Evolutionary conservation across 495 filamentous ascomycete species (phyloP).

Genomic region (Margaritispora aquatica): DNA sequence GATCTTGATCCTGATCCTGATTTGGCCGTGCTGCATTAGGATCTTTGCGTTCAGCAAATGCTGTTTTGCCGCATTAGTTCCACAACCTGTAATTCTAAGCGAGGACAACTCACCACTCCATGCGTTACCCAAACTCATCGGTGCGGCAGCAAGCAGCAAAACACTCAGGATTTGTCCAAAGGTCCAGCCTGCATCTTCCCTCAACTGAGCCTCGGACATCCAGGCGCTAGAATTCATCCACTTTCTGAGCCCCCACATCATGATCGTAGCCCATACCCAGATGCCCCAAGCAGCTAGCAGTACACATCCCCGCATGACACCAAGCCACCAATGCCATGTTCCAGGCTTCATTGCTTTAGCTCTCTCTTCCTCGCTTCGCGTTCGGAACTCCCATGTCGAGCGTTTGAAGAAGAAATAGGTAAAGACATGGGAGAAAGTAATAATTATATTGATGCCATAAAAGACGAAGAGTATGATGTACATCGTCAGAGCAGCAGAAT

Average conservation of each 20-base stretch:
- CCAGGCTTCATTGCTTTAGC: not conserved
- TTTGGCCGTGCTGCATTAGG: not conserved
- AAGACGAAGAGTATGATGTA: slow-evolving; percentile 3
- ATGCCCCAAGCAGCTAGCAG: not conserved
- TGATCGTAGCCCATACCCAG: slow-evolving; percentile 1
- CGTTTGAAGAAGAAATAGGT: not conserved
- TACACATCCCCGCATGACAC: not conserved
- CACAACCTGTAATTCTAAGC: not conserved
- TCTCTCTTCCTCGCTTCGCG: not conserved
- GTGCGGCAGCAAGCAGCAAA: slow-evolving; percentile 1
- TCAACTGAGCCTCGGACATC: not conserved
- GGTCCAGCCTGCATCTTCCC: not conserved
- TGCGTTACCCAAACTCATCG: not conserved
- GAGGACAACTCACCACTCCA: slow-evolving; percentile 3
- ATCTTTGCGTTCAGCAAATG: not conserved
- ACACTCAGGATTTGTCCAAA: not conserved
- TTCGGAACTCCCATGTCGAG: not conserved
- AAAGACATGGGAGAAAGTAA: not conserved
- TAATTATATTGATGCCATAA: not conserved
- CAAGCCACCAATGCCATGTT: slow-evolving; percentile 3
- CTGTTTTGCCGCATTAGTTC: not conserved
- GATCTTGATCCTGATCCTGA: not conserved
- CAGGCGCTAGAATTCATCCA: slow-evolving; percentile 8
- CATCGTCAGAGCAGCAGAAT: not conserved
- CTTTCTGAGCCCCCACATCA: not conserved